Base-by-base conservation (phyloP, 164 flowering plant genomes). In the Vitis riparia region DNA sequence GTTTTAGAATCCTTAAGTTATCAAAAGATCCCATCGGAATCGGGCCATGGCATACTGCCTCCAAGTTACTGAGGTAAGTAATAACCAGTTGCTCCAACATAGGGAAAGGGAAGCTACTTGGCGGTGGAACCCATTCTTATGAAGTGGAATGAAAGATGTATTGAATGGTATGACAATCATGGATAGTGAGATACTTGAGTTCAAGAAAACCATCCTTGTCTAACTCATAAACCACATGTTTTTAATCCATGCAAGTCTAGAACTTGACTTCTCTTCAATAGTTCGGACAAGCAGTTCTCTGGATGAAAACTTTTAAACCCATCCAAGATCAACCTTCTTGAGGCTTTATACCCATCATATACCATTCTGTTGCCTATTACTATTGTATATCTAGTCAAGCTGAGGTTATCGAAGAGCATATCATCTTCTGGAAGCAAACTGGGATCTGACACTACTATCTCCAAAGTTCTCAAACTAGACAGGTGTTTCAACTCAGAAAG, bases 141-240 rank as follows among this genome's bases (percentile, higher is more conserved):
- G 27, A 23, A 0, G 27, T 23, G 27, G 27, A 23, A 23, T 23
- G 27, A 23, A 23, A 2, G 27, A 23, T 61, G 17, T 27, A 37
- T 12, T 37, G 23, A 29, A 72, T 7, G 0, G 58, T 16, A 8
- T 2, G 1, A 50, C 23, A 15, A 15, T 51, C 19, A 9, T 48
- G 17, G n/a, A 72, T 13, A 8, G 16, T n/a, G 9, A 76, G 68
- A 60, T 49, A 17, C 55, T 68, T 68, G 71, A 72, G 62, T 0
- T 14, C 14, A 32, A 11, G 27, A 68, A 65, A 68, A 10, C 59
- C 63, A 6, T 63, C 58, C 1, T 64, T 17, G 0, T 23, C 27
- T 23, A 23, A 23, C 27, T 23, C 27, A 23, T 23, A 23, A 23
- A 23, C 27, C 27, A 23, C 27, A 23, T 23, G 27, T 23, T 23